phyloP scores from a whole-genome alignment of 768 basidiomycete genomes.

The Hemileccinum rubropunctum region DNA sequence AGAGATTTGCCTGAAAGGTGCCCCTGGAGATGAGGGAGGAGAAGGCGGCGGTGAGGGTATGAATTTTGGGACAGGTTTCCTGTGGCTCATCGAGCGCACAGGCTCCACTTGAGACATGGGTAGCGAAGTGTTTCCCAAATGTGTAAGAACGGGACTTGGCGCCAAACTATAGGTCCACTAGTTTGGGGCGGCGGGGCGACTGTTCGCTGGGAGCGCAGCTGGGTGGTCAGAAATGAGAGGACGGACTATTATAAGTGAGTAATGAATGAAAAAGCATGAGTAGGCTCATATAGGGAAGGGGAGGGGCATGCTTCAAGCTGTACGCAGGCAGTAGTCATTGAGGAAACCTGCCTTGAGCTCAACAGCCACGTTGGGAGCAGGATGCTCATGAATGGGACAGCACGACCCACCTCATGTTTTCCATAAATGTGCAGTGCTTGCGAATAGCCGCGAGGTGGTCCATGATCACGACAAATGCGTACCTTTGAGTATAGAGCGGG shows the following conservation, averaged over 20 bases:
- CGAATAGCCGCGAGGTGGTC: slow-evolving; percentile 32
- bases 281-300: slow-evolving; percentile 31
- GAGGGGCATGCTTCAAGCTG: slow-evolving; percentile 29
- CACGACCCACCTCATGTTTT: slow-evolving; percentile 39
- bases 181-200: slow-evolving; percentile 16
- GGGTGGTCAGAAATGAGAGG: slow-evolving; percentile 29
- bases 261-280: slow-evolving; percentile 26
- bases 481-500: slow-evolving; percentile 23
- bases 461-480: slow-evolving; percentile 33
- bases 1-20: slow-evolving; percentile 33
- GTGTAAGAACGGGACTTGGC: slow-evolving; percentile 8
- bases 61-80: slow-evolving; percentile 69
- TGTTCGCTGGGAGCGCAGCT: slow-evolving; percentile 21
- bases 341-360: slow-evolving; percentile 34
- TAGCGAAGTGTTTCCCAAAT: slow-evolving; percentile 5
- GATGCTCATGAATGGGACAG: slow-evolving; percentile 29
- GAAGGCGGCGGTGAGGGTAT: slow-evolving; percentile 60
- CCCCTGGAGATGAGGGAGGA: slow-evolving; percentile 33
- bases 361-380: slow-evolving; percentile 34
- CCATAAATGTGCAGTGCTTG: slow-evolving; percentile 31
- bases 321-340: slow-evolving; percentile 31
- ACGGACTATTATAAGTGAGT: slow-evolving; percentile 25
- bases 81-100: slow-evolving; percentile 51
- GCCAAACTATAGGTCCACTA: slow-evolving; percentile 9
- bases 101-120: slow-evolving; percentile 30